These are phyloP conservation scores for Alloteropsis semialata DNA, from an alignment of 176 grass and related monocot species.

Conservation along the genomic window DNA sequence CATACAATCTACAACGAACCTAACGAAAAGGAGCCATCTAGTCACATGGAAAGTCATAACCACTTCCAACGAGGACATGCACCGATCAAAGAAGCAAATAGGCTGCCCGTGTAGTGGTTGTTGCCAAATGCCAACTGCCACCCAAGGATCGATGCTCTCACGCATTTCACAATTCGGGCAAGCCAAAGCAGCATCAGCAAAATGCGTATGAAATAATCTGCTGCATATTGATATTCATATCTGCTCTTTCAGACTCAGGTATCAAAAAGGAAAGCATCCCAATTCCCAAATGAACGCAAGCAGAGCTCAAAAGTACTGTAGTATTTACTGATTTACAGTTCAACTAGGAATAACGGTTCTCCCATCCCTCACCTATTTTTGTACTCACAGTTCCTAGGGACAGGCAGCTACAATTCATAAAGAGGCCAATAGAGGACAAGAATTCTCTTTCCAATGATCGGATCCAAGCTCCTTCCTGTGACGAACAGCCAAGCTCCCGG, in stretches of 20 bases:
- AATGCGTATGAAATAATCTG: no score
- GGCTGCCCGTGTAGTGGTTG: neutral
- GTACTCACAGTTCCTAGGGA: neutral
- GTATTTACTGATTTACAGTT: neutral
- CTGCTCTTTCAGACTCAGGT: neutral
- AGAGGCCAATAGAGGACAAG: neutral
- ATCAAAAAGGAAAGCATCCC: neutral
- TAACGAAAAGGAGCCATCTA: neutral
- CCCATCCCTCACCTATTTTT: neutral
- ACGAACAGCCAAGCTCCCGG: neutral
- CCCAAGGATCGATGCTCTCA: neutral
- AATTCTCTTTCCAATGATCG: slow-evolving; percentile 1
- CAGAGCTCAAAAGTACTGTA: neutral
- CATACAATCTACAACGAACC: neutral
- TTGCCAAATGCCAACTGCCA: neutral
- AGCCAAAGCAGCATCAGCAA: no score
- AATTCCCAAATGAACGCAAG: neutral
- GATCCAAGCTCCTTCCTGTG: neutral
- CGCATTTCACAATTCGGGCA: neutral
- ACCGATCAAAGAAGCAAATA: neutral
- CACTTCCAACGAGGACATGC: neutral
- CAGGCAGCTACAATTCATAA: neutral
- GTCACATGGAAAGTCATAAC: neutral
- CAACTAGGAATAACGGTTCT: neutral
- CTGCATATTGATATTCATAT: neutral